Base-by-base conservation (phyloP, 192 early-diverging fungal species). In the Gigaspora rosea region DNA sequence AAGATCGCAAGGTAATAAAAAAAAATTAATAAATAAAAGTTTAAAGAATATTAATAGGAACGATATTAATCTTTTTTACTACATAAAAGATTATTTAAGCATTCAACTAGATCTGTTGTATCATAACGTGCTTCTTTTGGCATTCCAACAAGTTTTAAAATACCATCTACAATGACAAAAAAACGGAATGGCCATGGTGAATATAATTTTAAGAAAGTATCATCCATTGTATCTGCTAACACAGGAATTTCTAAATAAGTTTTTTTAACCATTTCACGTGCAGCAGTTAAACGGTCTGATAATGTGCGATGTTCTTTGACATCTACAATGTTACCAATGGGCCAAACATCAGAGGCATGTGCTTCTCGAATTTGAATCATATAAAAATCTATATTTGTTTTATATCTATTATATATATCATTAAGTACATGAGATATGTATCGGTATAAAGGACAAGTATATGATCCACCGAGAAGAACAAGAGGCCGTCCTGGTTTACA, bases 81-180 rank as follows among this genome's bases (percentile, higher is more conserved):
- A 8, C 20, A 13, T 41, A 73, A 11, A n/a, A 73, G 71, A 59
- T 2, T 2, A 36, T 73, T 46, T 16, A 73, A 73, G 54, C 71
- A 73, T 27, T 46, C 56, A 22, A 73, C 71, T 58, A 73, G 47
- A 32, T 73, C 71, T 35, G 71, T 73, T 46, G 56, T 58, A 15
- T 73, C 71, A 41, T 73, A 73, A 73, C 33, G 56, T 46, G 71
- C 71, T n/a, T 73, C 71, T 58, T 73, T 73, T 12, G 27, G 27
- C 27, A 27, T 27, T 27, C 27, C 27, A 27, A 27, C 27, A 27
- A 27, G 27, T 27, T 27, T 73, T 46, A 73, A 58, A 36, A 59
- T 59, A 46, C 71, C 71, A 47, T 73, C 71, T 58, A 73, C 56
- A 58, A 57, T n/a, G 32, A 73, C 71, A 73, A 73, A 73, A 58